These are phyloP conservation scores for Gossypium stocksii DNA, from an alignment of 345 rosid genomes.

Conservation along the genomic window DNA sequence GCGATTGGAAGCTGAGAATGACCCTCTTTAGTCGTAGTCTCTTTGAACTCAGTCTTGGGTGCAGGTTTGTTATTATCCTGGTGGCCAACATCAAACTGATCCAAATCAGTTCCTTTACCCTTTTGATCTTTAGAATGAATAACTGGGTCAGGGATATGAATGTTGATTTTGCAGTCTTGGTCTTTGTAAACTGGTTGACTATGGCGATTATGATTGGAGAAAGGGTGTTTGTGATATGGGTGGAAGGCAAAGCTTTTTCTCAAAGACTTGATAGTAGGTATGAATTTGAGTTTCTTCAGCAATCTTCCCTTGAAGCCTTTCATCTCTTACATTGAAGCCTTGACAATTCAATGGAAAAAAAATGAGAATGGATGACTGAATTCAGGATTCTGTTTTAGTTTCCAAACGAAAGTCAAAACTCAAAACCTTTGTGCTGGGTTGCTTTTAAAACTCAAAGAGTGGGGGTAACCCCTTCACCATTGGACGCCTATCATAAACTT, in stretches of 20 bases:
- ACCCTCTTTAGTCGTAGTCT: not conserved
- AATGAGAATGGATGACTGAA: not conserved
- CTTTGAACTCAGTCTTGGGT: constrained; percentile 4
- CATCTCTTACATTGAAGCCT: constrained; percentile 26
- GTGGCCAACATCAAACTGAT: constrained; percentile 7
- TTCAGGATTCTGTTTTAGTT: too few relatives aligned
- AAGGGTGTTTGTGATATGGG: constrained; percentile 18
- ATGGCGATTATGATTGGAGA: constrained; percentile 23
- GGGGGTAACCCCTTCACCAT: too few relatives aligned
- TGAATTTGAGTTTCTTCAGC: constrained; percentile 51
- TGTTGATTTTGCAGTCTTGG: constrained; percentile 20
- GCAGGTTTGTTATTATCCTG: not conserved
- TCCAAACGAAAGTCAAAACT: too few relatives aligned
- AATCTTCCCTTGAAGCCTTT: constrained; percentile 63
- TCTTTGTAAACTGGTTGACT: constrained; percentile 22
- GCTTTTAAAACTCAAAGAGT: too few relatives aligned
- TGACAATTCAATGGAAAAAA: not conserved
- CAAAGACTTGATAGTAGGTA: constrained; percentile 37
- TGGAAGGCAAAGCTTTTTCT: constrained; percentile 47
- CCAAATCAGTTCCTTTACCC: constrained; percentile 23
- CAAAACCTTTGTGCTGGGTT: too few relatives aligned
- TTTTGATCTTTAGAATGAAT: constrained; percentile 17
- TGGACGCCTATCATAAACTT: too few relatives aligned
- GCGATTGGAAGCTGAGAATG: constrained; percentile 16
- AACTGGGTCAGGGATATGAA: constrained; percentile 2